Conservation (phyloP, 75 land plant species). For the Cunninghamia lanceolata region DNA sequence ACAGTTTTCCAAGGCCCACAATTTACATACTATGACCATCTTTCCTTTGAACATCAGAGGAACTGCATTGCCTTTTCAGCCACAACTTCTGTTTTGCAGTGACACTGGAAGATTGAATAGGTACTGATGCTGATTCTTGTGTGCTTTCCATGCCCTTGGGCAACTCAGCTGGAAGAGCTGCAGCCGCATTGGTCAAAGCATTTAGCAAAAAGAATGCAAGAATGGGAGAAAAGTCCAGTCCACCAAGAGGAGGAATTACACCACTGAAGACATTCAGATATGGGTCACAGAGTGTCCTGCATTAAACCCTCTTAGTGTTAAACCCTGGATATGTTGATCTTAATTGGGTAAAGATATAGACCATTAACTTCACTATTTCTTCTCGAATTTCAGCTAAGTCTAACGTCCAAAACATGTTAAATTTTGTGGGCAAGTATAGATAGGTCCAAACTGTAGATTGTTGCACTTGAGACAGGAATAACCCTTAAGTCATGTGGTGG, state of each 20-base stretch:
- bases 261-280: conserved; percentile 97
- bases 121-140: not conserved
- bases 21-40: too few relatives aligned
- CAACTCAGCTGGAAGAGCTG: conserved; percentile 95
- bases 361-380: not conserved
- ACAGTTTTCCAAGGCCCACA: too few relatives aligned
- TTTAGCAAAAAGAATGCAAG: conserved; percentile 87
- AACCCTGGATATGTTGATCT: not conserved
- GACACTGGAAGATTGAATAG: conserved; percentile 5
- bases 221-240: conserved; percentile 90
- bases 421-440: not conserved
- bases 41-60: too few relatives aligned
- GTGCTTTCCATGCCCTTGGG: conserved; percentile 27
- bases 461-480: not conserved
- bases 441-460: not conserved
- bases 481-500: not conserved
- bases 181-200: conserved; percentile 84
- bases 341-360: not conserved
- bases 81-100: conserved; percentile 44
- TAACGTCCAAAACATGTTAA: not conserved
- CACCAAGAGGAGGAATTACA: conserved; percentile 84
- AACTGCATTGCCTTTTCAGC: conserved; percentile 34
- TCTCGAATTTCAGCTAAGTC: not conserved
- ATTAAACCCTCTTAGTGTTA: conserved; percentile 8
- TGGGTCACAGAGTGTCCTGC: conserved; percentile 94